Base-by-base conservation (phyloP, 2,329 filamentous ascomycete genomes). In the Sarocladium kiliense region DNA sequence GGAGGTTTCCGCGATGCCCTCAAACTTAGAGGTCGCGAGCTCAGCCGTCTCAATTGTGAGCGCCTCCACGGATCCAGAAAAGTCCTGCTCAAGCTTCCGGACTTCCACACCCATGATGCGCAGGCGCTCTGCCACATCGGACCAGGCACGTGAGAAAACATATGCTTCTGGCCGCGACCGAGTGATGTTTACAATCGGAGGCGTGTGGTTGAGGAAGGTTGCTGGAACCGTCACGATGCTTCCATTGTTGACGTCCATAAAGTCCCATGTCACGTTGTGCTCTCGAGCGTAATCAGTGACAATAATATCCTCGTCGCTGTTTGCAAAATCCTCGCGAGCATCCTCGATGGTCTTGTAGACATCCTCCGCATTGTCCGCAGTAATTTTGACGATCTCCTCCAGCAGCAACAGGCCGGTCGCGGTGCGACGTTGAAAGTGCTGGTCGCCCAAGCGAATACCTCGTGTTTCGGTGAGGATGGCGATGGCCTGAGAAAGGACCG, bases 121-220 rank as follows among this genome's bases (percentile, higher is more conserved):
- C 10, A 58, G 55, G 14, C 49, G 36, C 11, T 58, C 57, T 12
- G 55, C 57, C 14, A 58, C 49, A 23, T 57, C 55, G 11, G 42
- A 21, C 30, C 54, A 58, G 16, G 57, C 57, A 10, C 34, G 23
- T 7, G 57, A 53, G 55, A 58, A 58, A 21, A 58, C 54, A 42
- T 58, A 58, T 12, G 55, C 55, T 32, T 58, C 57, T 19, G 57
- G 57, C 23, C 57, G 42, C 3, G 44, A 16, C n/a, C 57, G 53
- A 11, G 55, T 55, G 16, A 58, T 53, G 50, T 32, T 41, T n/a
- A 49, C 27, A 12, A 55, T 32, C 4, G 55, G 27, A n/a, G 57
- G 57, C 14, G 57, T 58, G 55, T 56, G 56, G 53, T 58, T 58
- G 44, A 56, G 54, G 45, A 58, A 58, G 1, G 36, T 54, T 18